These are phyloP conservation scores for Cryptococcus floricola DNA, from an alignment of 1,284 basidiomycete genomes.

Conservation along the genomic window DNA sequence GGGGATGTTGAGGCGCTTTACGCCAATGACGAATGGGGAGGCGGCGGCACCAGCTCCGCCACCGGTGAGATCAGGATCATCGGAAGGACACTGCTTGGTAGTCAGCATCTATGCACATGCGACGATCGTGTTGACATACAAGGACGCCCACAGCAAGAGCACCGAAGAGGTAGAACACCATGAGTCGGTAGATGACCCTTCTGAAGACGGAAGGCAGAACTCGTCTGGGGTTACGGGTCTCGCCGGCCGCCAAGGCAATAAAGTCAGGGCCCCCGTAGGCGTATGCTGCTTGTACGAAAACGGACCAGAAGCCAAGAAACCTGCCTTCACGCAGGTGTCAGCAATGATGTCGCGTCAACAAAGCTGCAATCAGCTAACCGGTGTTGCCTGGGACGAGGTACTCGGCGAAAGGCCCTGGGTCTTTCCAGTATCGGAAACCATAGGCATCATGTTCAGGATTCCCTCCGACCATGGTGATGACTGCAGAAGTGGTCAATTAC, in stretches of 20 bases:
- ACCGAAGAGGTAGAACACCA: slow-evolving; percentile 60
- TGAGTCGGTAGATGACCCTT: slow-evolving; percentile 67
- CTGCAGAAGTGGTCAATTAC: slow-evolving; percentile 9
- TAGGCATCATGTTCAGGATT: slow-evolving; percentile 55
- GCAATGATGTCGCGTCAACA: slow-evolving; percentile 24
- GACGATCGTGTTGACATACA: neutral
- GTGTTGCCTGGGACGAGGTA: slow-evolving; percentile 21
- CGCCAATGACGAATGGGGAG: slow-evolving; percentile 16
- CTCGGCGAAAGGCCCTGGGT: slow-evolving; percentile 58
- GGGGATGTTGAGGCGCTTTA: slow-evolving; percentile 38
- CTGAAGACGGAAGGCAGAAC: slow-evolving; percentile 69
- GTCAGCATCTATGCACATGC: neutral
- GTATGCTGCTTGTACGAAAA: slow-evolving; percentile 23
- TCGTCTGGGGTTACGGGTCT: slow-evolving; percentile 57
- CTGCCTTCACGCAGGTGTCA: slow-evolving; percentile 3
- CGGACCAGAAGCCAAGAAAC: slow-evolving; percentile 22
- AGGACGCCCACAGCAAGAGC: slow-evolving; percentile 60
- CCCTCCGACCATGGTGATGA: slow-evolving; percentile 68
- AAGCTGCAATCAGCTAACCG: slow-evolving; percentile 26
- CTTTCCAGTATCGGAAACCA: slow-evolving; percentile 59
- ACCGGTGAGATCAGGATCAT: neutral
- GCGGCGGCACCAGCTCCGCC: neutral
- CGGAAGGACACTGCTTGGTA: neutral
- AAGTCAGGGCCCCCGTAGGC: slow-evolving; percentile 30
- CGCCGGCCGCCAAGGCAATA: slow-evolving; percentile 26